Base-by-base conservation (phyloP, 2,329 filamentous ascomycete genomes). In the Orbilia oligospora region DNA sequence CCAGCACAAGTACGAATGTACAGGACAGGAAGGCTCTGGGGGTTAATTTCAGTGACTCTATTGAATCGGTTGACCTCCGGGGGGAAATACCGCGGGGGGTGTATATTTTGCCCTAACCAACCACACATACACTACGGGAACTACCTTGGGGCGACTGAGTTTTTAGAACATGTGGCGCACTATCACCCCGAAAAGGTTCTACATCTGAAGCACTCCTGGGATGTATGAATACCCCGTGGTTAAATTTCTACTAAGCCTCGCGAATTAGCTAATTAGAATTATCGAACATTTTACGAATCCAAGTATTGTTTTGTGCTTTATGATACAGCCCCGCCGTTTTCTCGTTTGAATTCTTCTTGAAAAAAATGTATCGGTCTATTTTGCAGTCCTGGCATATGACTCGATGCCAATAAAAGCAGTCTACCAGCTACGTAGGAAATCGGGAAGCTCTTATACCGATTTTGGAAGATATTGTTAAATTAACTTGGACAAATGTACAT, bases 251-350 rank as follows among this genome's bases (percentile, higher is more conserved):
- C n/a, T n/a, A n/a, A n/a, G n/a, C n/a, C n/a, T n/a, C n/a, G n/a
- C n/a, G n/a, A n/a, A n/a, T n/a, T n/a, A 70, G 4, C 46, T 56
- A 5, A 61, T 76, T 44, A 56, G 69, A 12, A n/a, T n/a, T n/a
- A n/a, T n/a, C n/a, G n/a, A n/a, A n/a, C n/a, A n/a, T n/a, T n/a
- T n/a, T n/a, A n/a, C n/a, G n/a, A n/a, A n/a, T n/a, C n/a, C n/a
- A n/a, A n/a, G n/a, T n/a, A n/a, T n/a, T n/a, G n/a, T n/a, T n/a
- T n/a, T n/a, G n/a, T n/a, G n/a, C n/a, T n/a, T n/a, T n/a, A n/a
- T n/a, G n/a, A n/a, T n/a, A n/a, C n/a, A n/a, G n/a, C n/a, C n/a
- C n/a, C n/a, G n/a, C n/a, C n/a, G n/a, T n/a, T n/a, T n/a, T n/a
- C n/a, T n/a, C n/a, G n/a, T n/a, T n/a, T n/a, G n/a, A n/a, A n/a